Percentiles rank a stretch among this genome's conserved stretches.
Conservation (phyloP, 306 rosid species). For the Cyamopsis tetragonoloba region DNA sequence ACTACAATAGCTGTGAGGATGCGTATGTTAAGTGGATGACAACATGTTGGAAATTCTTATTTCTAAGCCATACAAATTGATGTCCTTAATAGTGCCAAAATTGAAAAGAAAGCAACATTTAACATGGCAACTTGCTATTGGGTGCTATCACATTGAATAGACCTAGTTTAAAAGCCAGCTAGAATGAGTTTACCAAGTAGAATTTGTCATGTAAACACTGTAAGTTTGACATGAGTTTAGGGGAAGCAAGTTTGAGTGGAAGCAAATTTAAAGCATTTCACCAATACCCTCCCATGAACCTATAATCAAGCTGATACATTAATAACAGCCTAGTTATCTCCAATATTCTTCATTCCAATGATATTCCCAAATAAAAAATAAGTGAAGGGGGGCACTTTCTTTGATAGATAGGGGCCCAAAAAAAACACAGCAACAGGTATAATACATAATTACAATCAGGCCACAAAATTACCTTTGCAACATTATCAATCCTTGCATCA, state of each 20-base stretch:
- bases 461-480: conserved; percentile 57
- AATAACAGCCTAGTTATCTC: neutral
- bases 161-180: neutral
- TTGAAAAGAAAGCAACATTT: neutral
- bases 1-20: neutral
- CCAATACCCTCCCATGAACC: neutral
- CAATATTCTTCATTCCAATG: neutral
- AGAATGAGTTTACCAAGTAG: too few relatives aligned
- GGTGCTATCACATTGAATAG: neutral
- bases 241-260: neutral
- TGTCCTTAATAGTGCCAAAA: too few relatives aligned
- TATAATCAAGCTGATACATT: neutral
- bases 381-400: neutral
- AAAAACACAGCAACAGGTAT: neutral
- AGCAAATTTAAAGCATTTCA: neutral
- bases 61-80: neutral
- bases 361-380: neutral
- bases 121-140: neutral
- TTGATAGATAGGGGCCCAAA: neutral
- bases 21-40: neutral
- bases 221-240: neutral
- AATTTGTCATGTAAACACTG: too few relatives aligned
- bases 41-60: neutral
- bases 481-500: conserved; percentile 70
- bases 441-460: neutral